These are phyloP conservation scores for Hypholoma sublateritium DNA, from an alignment of 768 basidiomycete genomes.

Conservation along the genomic window DNA sequence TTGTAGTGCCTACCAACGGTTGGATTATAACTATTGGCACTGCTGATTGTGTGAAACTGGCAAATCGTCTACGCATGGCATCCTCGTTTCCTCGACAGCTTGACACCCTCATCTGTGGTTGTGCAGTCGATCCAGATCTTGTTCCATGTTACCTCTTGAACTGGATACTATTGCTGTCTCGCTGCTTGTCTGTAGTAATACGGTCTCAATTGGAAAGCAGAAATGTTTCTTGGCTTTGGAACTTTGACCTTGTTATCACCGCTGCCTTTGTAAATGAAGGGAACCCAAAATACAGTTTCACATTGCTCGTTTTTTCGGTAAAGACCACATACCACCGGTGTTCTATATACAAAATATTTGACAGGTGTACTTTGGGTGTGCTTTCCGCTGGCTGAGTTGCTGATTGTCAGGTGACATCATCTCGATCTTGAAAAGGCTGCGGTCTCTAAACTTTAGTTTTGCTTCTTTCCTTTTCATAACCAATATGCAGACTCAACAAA, in stretches of 20 bases:
- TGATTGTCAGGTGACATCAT: background rate
- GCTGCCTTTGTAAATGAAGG: background rate
- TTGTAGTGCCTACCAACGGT: too few species aligned
- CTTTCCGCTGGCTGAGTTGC: too few species aligned
- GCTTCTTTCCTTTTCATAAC: background rate
- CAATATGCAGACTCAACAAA: slow-evolving; percentile 34
- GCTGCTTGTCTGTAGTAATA: background rate
- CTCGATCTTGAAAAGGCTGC: background rate
- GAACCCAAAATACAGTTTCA: too few species aligned
- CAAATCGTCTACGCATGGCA: too few species aligned
- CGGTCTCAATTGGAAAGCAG: background rate
- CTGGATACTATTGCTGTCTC: background rate
- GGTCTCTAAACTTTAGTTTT: background rate
- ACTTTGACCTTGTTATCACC: background rate
- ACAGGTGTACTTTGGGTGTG: too few species aligned
- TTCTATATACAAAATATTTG: too few species aligned
- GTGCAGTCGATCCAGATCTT: background rate
- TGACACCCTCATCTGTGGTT: background rate
- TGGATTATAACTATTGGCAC: too few species aligned
- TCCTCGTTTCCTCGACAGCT: too few species aligned
- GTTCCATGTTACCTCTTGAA: background rate
- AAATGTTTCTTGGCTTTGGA: background rate
- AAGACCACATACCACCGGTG: too few species aligned
- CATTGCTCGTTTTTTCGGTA: background rate
- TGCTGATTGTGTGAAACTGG: too few species aligned